Conservation (phyloP, 176 grass and related monocot genomes). For the Zizania latifolia region DNA sequence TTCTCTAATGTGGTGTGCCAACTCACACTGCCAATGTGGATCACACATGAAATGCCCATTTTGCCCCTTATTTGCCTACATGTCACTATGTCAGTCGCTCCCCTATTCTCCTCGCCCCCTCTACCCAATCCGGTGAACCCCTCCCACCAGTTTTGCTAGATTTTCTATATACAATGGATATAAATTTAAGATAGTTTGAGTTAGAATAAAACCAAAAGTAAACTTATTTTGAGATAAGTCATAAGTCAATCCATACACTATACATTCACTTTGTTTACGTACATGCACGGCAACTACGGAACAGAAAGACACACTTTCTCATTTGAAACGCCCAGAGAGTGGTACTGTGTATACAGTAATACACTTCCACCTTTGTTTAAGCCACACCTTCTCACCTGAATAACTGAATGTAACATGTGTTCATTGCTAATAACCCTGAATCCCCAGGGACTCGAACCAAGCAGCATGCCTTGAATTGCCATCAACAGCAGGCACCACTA, state of each 20-base stretch:
- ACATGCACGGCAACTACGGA: background rate
- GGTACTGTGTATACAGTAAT: conserved; percentile 8
- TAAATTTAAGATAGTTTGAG: too few species aligned
- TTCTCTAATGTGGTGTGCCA: too few species aligned
- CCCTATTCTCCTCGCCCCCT: too few species aligned
- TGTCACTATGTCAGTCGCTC: too few species aligned
- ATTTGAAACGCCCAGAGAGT: background rate
- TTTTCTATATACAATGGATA: too few species aligned
- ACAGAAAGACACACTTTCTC: background rate
- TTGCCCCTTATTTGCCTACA: too few species aligned
- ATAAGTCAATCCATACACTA: background rate
- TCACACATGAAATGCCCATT: too few species aligned
- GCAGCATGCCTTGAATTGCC: background rate
- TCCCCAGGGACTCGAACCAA: background rate
- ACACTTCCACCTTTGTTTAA: background rate
- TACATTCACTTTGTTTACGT: background rate
- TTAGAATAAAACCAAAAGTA: too few species aligned
- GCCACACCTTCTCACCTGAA: background rate
- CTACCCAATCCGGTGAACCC: too few species aligned
- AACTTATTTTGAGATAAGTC: too few species aligned
- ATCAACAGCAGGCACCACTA: background rate
- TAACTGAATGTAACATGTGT: background rate
- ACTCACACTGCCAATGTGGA: too few species aligned
- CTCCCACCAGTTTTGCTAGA: too few species aligned
- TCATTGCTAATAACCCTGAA: background rate